Base-by-base conservation (phyloP, 768 basidiomycete genomes). In the Phanerochaete sordida region DNA sequence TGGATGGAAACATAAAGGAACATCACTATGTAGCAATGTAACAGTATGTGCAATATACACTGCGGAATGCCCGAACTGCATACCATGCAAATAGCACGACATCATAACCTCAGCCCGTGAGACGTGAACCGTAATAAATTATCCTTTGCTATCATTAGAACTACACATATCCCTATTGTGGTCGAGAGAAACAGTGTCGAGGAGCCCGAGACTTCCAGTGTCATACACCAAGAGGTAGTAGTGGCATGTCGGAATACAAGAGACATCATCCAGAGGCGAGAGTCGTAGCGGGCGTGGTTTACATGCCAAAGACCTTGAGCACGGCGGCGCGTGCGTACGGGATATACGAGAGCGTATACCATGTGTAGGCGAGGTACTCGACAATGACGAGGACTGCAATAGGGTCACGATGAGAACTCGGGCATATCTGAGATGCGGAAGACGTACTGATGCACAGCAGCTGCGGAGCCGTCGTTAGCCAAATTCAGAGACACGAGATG, bases 351-450 rank as follows among this genome's bases (percentile, higher is more conserved):
- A 91, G 74, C 53, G 82, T 85, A 72, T 90, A 95, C 93, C 94
- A 97, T 23, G 88, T 85, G 74, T 90, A 96, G 6, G 94, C 95
- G 59, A 96, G 79, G 73, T 91, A 96, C 73, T 95, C 87, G 72
- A 97, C 77, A 74, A 96, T 81, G 60, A 97, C 95, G 72, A 97
- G 92, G 59, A 94, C 91, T 92, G 33, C n/a, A n/a, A n/a, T 45
- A 11, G 16, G 13, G 27, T n/a, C 28, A 33, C 30, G 48, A 28
- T 26, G 15, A 49, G 28, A 7, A 51, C n/a, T 2, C 9, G 4
- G 50, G 13, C 50, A 51, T 3, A n/a, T 11, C 19, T 11, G 27
- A 13, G 3, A 33, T 30, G 30, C 13, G 31, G 26, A 15, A 52
- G 12, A 72, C 84, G 65, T 73, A 89, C 90, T 77, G 65, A 92